phyloP scores from a whole-genome alignment of 352 stramenopile genomes.

The Globisporangium lucens region DNA sequence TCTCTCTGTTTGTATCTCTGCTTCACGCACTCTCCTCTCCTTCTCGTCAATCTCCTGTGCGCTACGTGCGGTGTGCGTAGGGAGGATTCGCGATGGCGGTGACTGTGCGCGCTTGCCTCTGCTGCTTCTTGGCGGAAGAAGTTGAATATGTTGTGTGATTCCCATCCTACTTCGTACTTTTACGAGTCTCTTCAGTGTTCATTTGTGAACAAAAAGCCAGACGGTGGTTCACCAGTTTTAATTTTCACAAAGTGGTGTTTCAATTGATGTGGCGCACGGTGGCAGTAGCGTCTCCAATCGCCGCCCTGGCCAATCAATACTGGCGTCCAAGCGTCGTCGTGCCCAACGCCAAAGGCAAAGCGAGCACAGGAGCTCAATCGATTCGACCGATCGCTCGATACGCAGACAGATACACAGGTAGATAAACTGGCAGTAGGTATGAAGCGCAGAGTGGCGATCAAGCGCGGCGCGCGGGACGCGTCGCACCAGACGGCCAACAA shows the following conservation, averaged over 20 bases:
- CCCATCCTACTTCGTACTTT: slow-evolving; percentile 1
- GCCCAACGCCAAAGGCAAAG: not conserved
- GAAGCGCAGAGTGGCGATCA: slow-evolving; percentile 33
- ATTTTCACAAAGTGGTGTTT: not conserved
- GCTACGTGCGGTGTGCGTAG: not conserved
- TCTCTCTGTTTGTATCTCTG: not conserved
- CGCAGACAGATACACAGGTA: not conserved
- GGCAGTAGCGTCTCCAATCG: slow-evolving; percentile 4
- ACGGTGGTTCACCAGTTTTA: not conserved
- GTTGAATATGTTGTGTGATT: not conserved
- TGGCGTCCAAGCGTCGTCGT: slow-evolving; percentile 12
- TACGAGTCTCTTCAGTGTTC: not conserved
- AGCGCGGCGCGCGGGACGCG: slow-evolving; percentile 40
- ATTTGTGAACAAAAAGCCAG: not conserved
- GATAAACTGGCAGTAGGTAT: slow-evolving; percentile 12
- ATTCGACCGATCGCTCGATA: not conserved
- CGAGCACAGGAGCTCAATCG: not conserved
- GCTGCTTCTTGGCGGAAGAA: not conserved
- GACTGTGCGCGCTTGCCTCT: not conserved
- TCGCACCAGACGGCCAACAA: slow-evolving; percentile 46
- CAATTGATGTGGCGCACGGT: slow-evolving; percentile 3
- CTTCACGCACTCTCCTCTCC: not conserved
- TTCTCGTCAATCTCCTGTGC: not conserved
- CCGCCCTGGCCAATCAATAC: slow-evolving; percentile 16
- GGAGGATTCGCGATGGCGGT: not conserved